These are phyloP conservation scores for Dioszegia aurantiaca DNA, from an alignment of 768 basidiomycete species.

Conservation along the genomic window DNA sequence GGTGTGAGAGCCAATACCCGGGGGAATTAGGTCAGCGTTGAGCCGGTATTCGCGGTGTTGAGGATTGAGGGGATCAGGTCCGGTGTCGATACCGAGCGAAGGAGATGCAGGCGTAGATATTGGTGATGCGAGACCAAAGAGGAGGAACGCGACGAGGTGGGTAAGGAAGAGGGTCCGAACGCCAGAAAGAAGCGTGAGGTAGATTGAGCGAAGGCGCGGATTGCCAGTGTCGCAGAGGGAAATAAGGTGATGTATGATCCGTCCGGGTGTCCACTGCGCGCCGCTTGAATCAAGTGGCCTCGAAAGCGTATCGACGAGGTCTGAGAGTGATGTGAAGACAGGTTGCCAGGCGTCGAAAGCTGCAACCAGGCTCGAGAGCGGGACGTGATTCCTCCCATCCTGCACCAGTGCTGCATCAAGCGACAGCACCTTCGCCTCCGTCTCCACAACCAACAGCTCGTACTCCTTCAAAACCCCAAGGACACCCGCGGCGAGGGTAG, in stretches of 20 bases:
- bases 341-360: conserved; percentile 85
- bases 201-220: conserved; percentile 68
- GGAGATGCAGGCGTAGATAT: conserved; percentile 18
- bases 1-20: conserved; percentile 68
- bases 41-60: conserved; percentile 59
- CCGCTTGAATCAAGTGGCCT: not conserved
- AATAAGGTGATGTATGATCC: conserved; percentile 74
- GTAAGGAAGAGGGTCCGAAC: conserved; percentile 80
- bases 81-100: conserved; percentile 32
- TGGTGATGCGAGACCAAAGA: conserved; percentile 68
- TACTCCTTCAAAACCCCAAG: conserved; percentile 76
- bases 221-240: conserved; percentile 73
- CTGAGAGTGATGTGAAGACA: conserved; percentile 66
- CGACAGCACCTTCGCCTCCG: conserved; percentile 72
- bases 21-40: conserved; percentile 67
- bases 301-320: not conserved
- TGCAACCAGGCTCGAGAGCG: conserved; percentile 76
- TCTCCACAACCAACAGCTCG: conserved; percentile 71
- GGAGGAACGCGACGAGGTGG: conserved; percentile 75
- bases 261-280: conserved; percentile 67
- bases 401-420: conserved; percentile 74
- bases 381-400: conserved; percentile 71
- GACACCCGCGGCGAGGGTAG: conserved; percentile 71
- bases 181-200: conserved; percentile 66
- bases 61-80: conserved; percentile 65